Evolutionary conservation across 495 filamentous ascomycete species (phyloP), one percentile per base, ranked within the genome.

Genomic region (Neurospora sp.): DNA sequence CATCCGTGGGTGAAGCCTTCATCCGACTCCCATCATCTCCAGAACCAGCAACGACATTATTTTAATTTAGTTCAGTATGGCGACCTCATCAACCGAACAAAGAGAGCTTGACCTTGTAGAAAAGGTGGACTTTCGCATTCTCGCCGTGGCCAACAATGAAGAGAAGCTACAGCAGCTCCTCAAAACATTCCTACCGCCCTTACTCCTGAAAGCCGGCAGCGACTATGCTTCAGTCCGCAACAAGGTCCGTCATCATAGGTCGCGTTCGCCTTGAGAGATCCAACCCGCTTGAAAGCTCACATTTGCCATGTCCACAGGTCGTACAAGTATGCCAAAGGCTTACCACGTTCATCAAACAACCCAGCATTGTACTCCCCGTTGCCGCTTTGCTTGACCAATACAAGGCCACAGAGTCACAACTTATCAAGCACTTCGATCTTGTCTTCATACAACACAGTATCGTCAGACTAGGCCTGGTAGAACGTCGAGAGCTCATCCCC

Each of bases 51-150:
- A 22, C 40, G 40, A 37, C 6, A 12, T 10, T 5, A 2, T 18
- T 69, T 9, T 40, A 37, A 3, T 41, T 41, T 37, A 31, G 41
- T 70, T 38, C 69, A 40, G 12, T 38, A 82, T 81, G 79, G 69
- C 80, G n/a, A 73, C 78, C 9, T 76, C 81, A 18, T 74, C 83
- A 39, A 76, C 78, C 20, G 92, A 93, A 81, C 88, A 87, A 77
- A 86, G 89, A 71, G 96, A 99, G 85, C 87, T 98, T 74, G 89
- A 88, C 73, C 89, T 98, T 70, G 86, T 97, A 74, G 92, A 92
- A 76, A 97, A 96, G 78, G 92, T 98, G 69, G 93, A 97, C 80
- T 91, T 97, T 78, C 88, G 90, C 61, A 93, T 99, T 72, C 92
- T 96, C n/a, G 85, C 93, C 70, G 90, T 92, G 18, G 82, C 85